Evolutionary conservation across 331 rosid species (phyloP).

Genomic region (Pyrus hybrid): DNA sequence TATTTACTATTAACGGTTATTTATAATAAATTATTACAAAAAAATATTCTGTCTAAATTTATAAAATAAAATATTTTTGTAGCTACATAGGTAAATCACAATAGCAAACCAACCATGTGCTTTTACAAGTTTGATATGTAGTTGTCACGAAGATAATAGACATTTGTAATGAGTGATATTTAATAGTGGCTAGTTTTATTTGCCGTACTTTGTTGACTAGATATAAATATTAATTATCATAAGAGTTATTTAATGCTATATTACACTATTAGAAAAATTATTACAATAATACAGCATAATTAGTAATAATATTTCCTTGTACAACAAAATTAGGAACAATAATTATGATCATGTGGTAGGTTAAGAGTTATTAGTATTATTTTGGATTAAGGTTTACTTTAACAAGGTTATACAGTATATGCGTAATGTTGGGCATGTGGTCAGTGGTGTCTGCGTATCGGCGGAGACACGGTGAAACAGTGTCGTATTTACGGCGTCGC

Average conservation of each 20-base stretch:
- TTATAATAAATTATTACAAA: too few species aligned
- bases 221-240: background rate
- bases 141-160: background rate
- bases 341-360: background rate
- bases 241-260: background rate
- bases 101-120: background rate
- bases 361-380: background rate
- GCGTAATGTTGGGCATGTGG: background rate
- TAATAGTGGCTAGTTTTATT: too few species aligned
- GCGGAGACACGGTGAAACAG: slow-evolving; percentile 6
- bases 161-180: background rate
- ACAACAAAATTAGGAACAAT: background rate
- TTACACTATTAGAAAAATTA: background rate
- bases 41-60: background rate
- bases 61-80: background rate
- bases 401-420: too few species aligned
- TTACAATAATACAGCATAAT: background rate
- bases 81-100: background rate
- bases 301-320: background rate
- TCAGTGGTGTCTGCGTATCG: background rate
- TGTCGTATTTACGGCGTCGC: slow-evolving; percentile 7
- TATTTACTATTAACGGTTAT: too few species aligned
- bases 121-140: too few species aligned
- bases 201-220: too few species aligned
- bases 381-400: too few species aligned